These are phyloP conservation scores for Ascochyta koolunga DNA, from an alignment of 2,329 filamentous ascomycete species.

Conservation along the genomic window DNA sequence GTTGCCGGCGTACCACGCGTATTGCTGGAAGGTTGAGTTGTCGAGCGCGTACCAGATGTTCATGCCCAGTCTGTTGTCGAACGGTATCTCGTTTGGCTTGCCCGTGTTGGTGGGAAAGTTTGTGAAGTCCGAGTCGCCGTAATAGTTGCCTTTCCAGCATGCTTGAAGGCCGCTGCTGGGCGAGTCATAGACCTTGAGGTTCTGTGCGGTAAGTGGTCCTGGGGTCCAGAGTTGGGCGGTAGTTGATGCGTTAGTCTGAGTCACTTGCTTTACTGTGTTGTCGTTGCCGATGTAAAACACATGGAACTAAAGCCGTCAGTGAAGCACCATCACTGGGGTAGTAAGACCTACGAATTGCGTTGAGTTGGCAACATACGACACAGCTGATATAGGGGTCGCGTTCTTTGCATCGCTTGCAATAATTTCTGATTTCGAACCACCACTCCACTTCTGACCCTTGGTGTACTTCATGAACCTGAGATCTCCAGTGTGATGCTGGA, in stretches of 20 bases:
- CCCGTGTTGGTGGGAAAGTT: slow-evolving; percentile 45
- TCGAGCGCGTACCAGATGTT: slow-evolving; percentile 54
- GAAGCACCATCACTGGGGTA: background rate
- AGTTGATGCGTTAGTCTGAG: slow-evolving; percentile 42
- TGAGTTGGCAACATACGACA: slow-evolving; percentile 48
- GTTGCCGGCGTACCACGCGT: slow-evolving; percentile 50
- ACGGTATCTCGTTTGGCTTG: slow-evolving; percentile 30
- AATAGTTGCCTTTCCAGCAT: slow-evolving; percentile 74
- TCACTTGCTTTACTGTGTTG: slow-evolving; percentile 48
- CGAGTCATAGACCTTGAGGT: slow-evolving; percentile 85
- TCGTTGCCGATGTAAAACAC: slow-evolving; percentile 51
- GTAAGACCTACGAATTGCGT: slow-evolving; percentile 44
- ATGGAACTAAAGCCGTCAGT: slow-evolving; percentile 37
- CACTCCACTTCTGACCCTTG: slow-evolving; percentile 46
- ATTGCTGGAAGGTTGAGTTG: slow-evolving; percentile 49
- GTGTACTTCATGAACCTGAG: slow-evolving; percentile 51
- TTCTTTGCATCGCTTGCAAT: slow-evolving; percentile 54
- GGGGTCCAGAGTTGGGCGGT: slow-evolving; percentile 48
- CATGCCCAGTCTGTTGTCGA: slow-evolving; percentile 46
- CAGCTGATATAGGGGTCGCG: slow-evolving; percentile 51
- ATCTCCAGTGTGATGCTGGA: slow-evolving; percentile 52
- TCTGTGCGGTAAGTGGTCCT: slow-evolving; percentile 67
- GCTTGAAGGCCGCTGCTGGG: slow-evolving; percentile 88
- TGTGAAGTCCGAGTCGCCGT: slow-evolving; percentile 46
- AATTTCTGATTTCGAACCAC: slow-evolving; percentile 47